Evolutionary conservation across 75 land plant species (phyloP), one percentile per base, ranked within the genome.

Genomic region (Picea glauca): DNA sequence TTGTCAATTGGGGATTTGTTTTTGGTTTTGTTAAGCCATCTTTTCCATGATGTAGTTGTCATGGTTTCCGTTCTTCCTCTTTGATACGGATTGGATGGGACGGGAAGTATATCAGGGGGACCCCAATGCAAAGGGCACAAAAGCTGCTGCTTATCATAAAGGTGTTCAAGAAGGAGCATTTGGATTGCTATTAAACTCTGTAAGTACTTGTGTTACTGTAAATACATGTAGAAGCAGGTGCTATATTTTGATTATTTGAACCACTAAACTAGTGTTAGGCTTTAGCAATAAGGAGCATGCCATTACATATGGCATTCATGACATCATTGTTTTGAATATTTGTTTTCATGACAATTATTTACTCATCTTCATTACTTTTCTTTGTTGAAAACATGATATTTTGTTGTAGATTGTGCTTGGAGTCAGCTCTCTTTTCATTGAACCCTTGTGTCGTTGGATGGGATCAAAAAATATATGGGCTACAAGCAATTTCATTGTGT

Each of bases 21-120:
- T 50, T 50, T 50, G 56, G 56, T 50, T 50, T 50, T 50, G 56
- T 9, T 50, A 50, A 50, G 11, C 12, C 54, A 46, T 50, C 56
- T 50, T 50, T 50, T 9, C 56, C 56, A 50, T 50, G 56, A 50
- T 85, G 74, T 85, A 91, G 94, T 60, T 94, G 35, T 91, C 94
- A 0, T 97, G 99, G 99, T 97, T 97, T 74, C 94, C 96, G 0
- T 97, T 97, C 78, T 82, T 97, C 79, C 87, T 97, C 18, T 97
- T 90, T 78, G 98, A 97, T 74, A 97, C 99, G 15, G 99, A 97
- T 60, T 97, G 99, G 99, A 95, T 97, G 98, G 99, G 99, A 17
- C 88, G 85, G 21, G 99, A 97, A 82, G 99, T 97, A 58, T 94
- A 89, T 82, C 88, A 92, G 32, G 98, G 98, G 23, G 83, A 86